Percentiles rank a stretch among this genome's conserved stretches.
Conservation (phyloP, 1,139 yeast species). For the Suhomyces terraborum region DNA sequence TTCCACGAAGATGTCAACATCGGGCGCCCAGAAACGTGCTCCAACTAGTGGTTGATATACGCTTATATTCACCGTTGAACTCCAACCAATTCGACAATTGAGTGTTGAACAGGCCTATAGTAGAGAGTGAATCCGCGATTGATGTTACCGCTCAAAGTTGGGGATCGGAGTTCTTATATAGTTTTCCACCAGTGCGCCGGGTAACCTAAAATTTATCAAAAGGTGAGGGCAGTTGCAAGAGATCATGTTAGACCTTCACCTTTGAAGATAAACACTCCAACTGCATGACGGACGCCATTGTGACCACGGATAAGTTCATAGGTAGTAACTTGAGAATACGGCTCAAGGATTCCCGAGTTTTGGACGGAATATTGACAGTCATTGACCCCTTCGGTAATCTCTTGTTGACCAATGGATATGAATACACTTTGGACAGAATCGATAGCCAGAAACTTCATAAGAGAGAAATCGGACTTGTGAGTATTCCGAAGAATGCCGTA, state of each 20-base stretch:
- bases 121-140: constrained; percentile 49
- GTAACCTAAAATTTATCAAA: constrained; percentile 7
- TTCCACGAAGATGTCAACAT: constrained; percentile 50
- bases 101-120: constrained; percentile 25
- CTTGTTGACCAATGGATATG: constrained; percentile 39
- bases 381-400: constrained; percentile 51
- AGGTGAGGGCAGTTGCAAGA: not conserved
- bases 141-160: constrained; percentile 34
- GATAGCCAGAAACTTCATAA: constrained; percentile 25
- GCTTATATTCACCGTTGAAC: constrained; percentile 34
- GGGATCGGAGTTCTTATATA: not conserved
- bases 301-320: constrained; percentile 31
- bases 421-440: constrained; percentile 34
- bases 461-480: constrained; percentile 48
- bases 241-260: not conserved
- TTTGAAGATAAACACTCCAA: not conserved
- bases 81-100: constrained; percentile 22
- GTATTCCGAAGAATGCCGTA: constrained; percentile 42
- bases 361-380: constrained; percentile 45
- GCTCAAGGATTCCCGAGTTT: constrained; percentile 34
- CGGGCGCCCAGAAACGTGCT: constrained; percentile 65
- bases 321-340: constrained; percentile 35
- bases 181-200: constrained; percentile 6
- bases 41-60: constrained; percentile 41
- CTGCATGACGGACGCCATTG: constrained; percentile 4